These are phyloP conservation scores for Cichorium intybus DNA, from an alignment of 140 eudicot genomes.

Conservation along the genomic window DNA sequence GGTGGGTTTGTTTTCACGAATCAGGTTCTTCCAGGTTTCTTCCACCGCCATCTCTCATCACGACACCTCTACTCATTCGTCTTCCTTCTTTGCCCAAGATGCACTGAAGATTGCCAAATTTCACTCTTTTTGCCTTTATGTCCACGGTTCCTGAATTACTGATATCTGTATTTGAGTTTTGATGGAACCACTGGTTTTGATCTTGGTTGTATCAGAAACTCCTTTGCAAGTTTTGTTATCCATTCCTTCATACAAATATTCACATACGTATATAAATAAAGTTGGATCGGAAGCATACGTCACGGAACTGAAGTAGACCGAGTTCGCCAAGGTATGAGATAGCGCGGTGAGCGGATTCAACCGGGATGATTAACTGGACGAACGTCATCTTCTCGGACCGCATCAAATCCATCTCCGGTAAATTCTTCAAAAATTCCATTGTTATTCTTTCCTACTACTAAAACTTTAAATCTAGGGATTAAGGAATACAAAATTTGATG, in stretches of 20 bases:
- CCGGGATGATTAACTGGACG: slow-evolving; percentile 86
- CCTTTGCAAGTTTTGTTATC: background rate
- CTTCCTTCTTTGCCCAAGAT: no score
- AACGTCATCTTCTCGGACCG: slow-evolving; percentile 93
- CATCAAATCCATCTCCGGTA: slow-evolving; percentile 97
- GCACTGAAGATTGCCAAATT: no score
- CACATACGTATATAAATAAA: background rate
- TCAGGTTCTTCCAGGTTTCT: no score
- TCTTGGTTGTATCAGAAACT: background rate
- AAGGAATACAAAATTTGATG: background rate
- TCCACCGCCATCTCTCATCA: no score
- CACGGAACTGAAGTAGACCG: slow-evolving; percentile 91
- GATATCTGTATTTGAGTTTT: background rate
- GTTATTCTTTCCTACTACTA: slow-evolving; percentile 29
- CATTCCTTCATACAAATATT: background rate
- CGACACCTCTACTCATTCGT: no score
- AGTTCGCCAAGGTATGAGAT: slow-evolving; percentile 86
- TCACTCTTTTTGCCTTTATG: background rate
- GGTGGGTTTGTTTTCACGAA: no score
- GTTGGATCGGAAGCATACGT: slow-evolving; percentile 45
- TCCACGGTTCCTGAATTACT: slow-evolving; percentile 1
- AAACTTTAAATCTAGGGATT: slow-evolving; percentile 2
- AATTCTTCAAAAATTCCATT: slow-evolving; percentile 67
- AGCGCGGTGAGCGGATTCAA: slow-evolving; percentile 96
- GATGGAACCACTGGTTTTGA: slow-evolving; percentile 8